Conservation (phyloP, 768 basidiomycete genomes). For the Boletus vermiculosoides region DNA sequence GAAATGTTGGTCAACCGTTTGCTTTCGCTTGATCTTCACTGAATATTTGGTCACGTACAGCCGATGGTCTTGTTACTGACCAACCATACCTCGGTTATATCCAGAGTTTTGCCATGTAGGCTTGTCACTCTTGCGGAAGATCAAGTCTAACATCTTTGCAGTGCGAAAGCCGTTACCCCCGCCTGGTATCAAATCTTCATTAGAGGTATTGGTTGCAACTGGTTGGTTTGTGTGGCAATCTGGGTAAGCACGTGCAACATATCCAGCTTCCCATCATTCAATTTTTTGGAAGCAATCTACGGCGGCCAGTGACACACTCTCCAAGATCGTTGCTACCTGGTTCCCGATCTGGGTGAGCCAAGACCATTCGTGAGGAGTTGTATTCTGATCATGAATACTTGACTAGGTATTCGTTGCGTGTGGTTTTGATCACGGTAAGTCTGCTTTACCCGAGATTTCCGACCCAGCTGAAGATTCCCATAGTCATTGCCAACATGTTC, state of each 20-base stretch:
- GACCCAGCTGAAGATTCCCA: not conserved
- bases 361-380: not conserved
- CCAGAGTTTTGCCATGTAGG: slow-evolving; percentile 56
- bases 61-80: slow-evolving; percentile 55
- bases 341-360: slow-evolving; percentile 67
- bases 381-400: not conserved
- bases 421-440: slow-evolving; percentile 66
- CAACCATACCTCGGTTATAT: slow-evolving; percentile 59
- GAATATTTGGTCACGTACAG: slow-evolving; percentile 33
- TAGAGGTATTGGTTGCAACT: slow-evolving; percentile 74
- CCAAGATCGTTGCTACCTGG: slow-evolving; percentile 70
- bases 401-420: slow-evolving; percentile 66
- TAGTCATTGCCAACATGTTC: slow-evolving; percentile 77
- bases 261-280: not conserved
- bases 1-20: slow-evolving; percentile 46
- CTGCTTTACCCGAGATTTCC: not conserved
- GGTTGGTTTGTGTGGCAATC: slow-evolving; percentile 70
- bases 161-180: slow-evolving; percentile 62
- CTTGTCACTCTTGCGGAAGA: not conserved
- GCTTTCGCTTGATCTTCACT: not conserved
- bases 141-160: slow-evolving; percentile 25
- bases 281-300: slow-evolving; percentile 55
- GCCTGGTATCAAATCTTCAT: slow-evolving; percentile 73
- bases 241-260: slow-evolving; percentile 49
- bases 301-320: slow-evolving; percentile 63